phyloP scores from a whole-genome alignment of 116 monocot genomes.

The Phalaenopsis hybrid region DNA sequence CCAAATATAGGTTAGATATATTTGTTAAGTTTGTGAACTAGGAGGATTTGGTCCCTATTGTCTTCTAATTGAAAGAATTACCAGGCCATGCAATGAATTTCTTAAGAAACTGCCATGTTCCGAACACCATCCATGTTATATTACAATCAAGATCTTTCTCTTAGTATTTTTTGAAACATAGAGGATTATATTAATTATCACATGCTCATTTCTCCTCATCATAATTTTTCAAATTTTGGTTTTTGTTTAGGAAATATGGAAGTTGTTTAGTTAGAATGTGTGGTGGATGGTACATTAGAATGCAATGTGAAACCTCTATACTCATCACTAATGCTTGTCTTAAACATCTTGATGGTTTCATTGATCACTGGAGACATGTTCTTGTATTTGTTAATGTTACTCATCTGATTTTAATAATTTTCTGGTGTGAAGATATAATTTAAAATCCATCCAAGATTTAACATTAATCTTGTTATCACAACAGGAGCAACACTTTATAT shows the following conservation, averaged over 20 bases:
- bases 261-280: background rate
- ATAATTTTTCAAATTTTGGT: background rate
- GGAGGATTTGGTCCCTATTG: too few species aligned
- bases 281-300: background rate
- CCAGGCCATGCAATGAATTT: background rate
- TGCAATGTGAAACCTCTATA: background rate
- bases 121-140: background rate
- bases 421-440: background rate
- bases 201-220: background rate
- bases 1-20: too few species aligned
- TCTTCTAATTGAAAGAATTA: background rate
- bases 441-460: background rate
- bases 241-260: background rate
- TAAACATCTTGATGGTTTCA: background rate
- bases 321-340: background rate
- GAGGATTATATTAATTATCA: background rate
- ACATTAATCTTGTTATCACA: background rate
- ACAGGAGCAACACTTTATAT: background rate
- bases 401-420: background rate
- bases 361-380: background rate
- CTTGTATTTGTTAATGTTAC: constrained; percentile 1
- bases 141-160: background rate
- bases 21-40: too few species aligned
- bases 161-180: background rate
- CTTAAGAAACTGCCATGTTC: background rate